Base-by-base conservation (phyloP, 192 early-diverging fungal genomes). In the Podila epicladia region DNA sequence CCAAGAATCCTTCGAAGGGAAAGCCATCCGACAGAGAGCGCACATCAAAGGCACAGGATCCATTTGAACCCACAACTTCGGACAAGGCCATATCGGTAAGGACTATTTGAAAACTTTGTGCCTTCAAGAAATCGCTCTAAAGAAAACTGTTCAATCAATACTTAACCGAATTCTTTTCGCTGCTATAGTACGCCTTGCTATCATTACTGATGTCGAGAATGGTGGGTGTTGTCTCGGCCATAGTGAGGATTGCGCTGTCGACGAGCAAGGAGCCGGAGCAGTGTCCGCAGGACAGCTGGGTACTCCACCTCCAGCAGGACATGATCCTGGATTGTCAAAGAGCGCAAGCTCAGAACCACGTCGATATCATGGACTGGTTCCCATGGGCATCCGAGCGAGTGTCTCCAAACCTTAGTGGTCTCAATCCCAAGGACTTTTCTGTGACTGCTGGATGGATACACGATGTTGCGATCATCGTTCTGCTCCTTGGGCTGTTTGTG, bases 61-160 rank as follows among this genome's bases (percentile, higher is more conserved):
- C 75, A 20, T 79, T 72, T 64, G 69, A 71, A 11, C 75, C 70
- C 2, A 79, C 60, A 0, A 12, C n/a, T 4, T 19, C 65, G 17
- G 75, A 79, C 61, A 57, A 63, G 31, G 11, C 64, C 11, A 63
- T 64, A 41, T 79, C 75, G 20, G 75, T 79, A 72, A 72, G 70
- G 0, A 26, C 19, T 24, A 8, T 37, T 15, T 69, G 5, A 4
- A 1, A 12, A 19, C 20, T 32, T 17, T 20, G 53, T 24, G 9
- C 15, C 15, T 60, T 28, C 22, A 55, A n/a, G 8, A 26, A 26
- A 9, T 24, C 20, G n/a, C 12, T 31, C 2, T 22, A 26, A 29
- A 29, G 3, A 29, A 29, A 33, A 29, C 55, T 45, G 41, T 11
- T 45, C 41, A 15, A 45, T 45, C 41, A 0, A 45, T 15, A 11